A percentile compares a stretch with the other conserved stretches of the same genome.
These are phyloP conservation scores for Mycena belliarum DNA, from an alignment of 768 basidiomycete genomes.

Conservation along the genomic window DNA sequence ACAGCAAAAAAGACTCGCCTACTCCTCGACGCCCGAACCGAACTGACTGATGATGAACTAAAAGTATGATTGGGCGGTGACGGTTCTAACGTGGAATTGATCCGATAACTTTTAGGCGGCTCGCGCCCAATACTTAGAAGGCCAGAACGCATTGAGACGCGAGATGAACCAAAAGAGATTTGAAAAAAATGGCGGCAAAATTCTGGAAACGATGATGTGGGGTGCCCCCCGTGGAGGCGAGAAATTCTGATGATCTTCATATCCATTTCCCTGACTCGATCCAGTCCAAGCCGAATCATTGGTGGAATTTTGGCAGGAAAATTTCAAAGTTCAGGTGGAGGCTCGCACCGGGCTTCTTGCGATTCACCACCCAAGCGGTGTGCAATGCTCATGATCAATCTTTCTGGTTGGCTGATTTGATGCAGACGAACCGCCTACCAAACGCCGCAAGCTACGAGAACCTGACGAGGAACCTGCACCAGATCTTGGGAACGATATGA, in stretches of 20 bases:
- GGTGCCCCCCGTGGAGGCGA: constrained; percentile 65
- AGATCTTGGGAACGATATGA: constrained; percentile 9
- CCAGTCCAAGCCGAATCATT: constrained; percentile 71
- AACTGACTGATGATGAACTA: constrained; percentile 81
- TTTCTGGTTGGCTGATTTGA: too few species aligned
- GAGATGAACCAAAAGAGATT: constrained; percentile 52
- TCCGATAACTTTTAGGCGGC: constrained; percentile 44
- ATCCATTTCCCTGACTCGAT: not conserved
- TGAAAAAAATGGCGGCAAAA: constrained; percentile 53
- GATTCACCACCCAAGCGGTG: constrained; percentile 41
- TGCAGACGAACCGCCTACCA: constrained; percentile 45
- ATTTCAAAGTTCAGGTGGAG: constrained; percentile 70
- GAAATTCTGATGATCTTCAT: constrained; percentile 21
- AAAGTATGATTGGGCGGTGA: constrained; percentile 48
- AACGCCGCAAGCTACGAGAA: constrained; percentile 46
- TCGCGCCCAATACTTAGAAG: constrained; percentile 65
- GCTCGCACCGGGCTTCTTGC: constrained; percentile 50
- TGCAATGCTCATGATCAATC: too few species aligned
- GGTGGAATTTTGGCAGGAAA: constrained; percentile 73
- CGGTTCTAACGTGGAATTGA: not conserved
- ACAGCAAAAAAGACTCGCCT: constrained; percentile 54
- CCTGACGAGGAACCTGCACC: constrained; percentile 11
- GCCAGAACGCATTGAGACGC: constrained; percentile 54
- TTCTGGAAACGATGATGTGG: constrained; percentile 68
- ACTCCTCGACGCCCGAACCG: constrained; percentile 71